A percentile compares a stretch with the other conserved stretches of the same genome.
Conservation (phyloP, 2,329 filamentous ascomycete species). For the Beauveria bassiana region DNA sequence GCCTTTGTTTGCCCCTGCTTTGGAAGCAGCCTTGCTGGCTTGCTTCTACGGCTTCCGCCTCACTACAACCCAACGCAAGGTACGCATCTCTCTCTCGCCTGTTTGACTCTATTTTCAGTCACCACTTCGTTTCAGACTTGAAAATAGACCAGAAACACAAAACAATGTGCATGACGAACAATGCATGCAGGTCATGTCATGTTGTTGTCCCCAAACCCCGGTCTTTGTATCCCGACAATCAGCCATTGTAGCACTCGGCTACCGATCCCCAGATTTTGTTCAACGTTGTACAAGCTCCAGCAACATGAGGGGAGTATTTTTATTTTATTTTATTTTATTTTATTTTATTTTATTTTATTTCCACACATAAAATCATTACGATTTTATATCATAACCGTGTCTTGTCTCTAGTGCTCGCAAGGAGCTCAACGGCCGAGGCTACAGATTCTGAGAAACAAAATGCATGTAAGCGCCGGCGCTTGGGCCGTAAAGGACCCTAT, state of each 20-base stretch:
- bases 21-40: background rate
- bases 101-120: background rate
- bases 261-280: too few relatives aligned
- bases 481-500: background rate
- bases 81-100: background rate
- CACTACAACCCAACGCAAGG: background rate
- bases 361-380: too few relatives aligned
- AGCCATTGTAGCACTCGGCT: too few relatives aligned
- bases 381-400: too few relatives aligned
- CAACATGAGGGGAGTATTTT: too few relatives aligned
- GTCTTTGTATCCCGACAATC: too few relatives aligned
- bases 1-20: too few relatives aligned
- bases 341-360: too few relatives aligned
- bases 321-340: too few relatives aligned
- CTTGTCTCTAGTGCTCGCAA: background rate
- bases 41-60: background rate
- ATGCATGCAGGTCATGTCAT: background rate
- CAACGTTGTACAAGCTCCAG: too few relatives aligned
- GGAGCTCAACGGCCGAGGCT: too few relatives aligned
- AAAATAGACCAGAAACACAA: background rate
- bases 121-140: background rate
- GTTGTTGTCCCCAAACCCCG: too few relatives aligned
- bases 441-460: background rate
- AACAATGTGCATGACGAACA: background rate
- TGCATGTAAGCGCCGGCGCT: slow-evolving; percentile 3